A percentile compares a stretch with the other conserved stretches of the same genome.
phyloP scores from a whole-genome alignment of 2,329 filamentous ascomycete genomes.

The Pezicula radicicola region DNA sequence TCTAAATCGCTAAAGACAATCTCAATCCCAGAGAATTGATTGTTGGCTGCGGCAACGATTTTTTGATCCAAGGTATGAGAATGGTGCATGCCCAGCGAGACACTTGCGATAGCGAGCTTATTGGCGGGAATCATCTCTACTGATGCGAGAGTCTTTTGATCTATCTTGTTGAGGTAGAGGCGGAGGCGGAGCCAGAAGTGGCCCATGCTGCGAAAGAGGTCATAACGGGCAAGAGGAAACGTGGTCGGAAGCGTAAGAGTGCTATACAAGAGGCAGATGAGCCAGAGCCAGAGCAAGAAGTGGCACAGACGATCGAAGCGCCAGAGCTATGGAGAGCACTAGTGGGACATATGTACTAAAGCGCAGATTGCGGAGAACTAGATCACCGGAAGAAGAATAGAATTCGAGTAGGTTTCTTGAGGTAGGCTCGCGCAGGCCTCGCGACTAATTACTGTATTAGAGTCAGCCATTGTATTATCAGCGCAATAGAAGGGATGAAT shows the following conservation, averaged over 20 bases:
- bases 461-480: not conserved
- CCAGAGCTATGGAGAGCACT: conserved; percentile 4
- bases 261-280: conserved; percentile 7
- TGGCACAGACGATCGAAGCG: conserved; percentile 3
- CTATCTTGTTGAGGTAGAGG: too few relatives aligned
- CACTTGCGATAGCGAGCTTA: too few relatives aligned
- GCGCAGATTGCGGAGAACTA: not conserved
- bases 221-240: conserved; percentile 12
- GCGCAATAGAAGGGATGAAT: conserved; percentile 1
- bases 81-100: too few relatives aligned
- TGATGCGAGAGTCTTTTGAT: too few relatives aligned
- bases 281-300: conserved; percentile 9
- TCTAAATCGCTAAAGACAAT: too few relatives aligned
- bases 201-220: conserved; percentile 9
- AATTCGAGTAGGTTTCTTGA: not conserved
- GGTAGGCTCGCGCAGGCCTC: not conserved
- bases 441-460: not conserved
- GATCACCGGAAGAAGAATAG: not conserved
- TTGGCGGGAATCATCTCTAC: too few relatives aligned
- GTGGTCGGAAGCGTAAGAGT: conserved; percentile 16
- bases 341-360: conserved; percentile 3
- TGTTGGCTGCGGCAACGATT: too few relatives aligned
- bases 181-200: conserved; percentile 8
- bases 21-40: too few relatives aligned
- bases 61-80: too few relatives aligned